Evolutionary conservation across 352 stramenopile genomes (phyloP).

Genomic region (Globisporangium spinosum): DNA sequence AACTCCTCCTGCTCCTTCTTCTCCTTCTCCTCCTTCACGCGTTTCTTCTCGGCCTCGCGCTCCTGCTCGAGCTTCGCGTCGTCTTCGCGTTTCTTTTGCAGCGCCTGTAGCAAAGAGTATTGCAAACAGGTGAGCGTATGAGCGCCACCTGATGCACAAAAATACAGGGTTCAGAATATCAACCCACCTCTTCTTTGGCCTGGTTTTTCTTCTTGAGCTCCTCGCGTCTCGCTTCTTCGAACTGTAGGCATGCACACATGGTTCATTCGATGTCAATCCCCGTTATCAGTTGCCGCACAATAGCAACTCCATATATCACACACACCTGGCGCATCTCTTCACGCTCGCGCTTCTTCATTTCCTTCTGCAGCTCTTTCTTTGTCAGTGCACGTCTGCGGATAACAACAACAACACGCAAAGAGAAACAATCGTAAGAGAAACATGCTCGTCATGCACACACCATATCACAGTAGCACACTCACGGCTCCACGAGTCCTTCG

Average conservation of each 20-base stretch:
- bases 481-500: slow-evolving; percentile 37
- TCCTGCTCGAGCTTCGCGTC: slow-evolving; percentile 43
- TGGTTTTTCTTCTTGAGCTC: slow-evolving; percentile 47
- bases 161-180: background rate
- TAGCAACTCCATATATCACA: background rate
- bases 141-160: background rate
- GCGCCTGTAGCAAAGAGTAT: slow-evolving; percentile 10
- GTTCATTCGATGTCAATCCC: no score
- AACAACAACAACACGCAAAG: background rate
- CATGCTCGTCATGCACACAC: slow-evolving; percentile 1
- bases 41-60: slow-evolving; percentile 43
- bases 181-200: slow-evolving; percentile 47
- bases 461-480: slow-evolving; percentile 1
- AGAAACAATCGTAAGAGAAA: no score
- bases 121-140: no score
- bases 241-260: slow-evolving; percentile 27
- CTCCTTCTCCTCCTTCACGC: slow-evolving; percentile 43
- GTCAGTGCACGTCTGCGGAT: slow-evolving; percentile 43
- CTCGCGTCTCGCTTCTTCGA: slow-evolving; percentile 64
- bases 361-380: slow-evolving; percentile 78
- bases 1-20: slow-evolving; percentile 73
- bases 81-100: slow-evolving; percentile 59
- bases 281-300: no score
- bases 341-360: slow-evolving; percentile 69
- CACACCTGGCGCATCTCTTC: slow-evolving; percentile 66